Evolutionary conservation across 106 monocot species (phyloP), one percentile per base, ranked within the genome.

Genomic region (Apostasia shenzhenica): DNA sequence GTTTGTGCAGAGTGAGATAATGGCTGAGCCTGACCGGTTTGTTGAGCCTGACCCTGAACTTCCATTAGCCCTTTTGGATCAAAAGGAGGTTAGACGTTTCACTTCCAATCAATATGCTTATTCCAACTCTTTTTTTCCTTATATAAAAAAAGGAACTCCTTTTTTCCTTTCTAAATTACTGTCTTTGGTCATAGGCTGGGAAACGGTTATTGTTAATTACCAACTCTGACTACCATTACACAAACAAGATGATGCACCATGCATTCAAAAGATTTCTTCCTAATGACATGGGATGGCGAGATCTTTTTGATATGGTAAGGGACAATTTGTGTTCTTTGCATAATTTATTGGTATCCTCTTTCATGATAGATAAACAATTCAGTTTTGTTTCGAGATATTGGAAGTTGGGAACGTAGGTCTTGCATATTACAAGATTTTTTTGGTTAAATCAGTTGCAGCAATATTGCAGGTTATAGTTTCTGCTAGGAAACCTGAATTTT

Each of bases 201-300:
- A 95, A 91, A 66, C 57, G 64, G 45, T 72, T 95, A 71, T 67
- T 95, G 59, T 54, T 95, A 14, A 95, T 95, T 70, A 95, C 95
- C 26, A 95, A 95, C 63, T 95, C 95, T 53, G 95, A 95, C 69
- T 95, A 86, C 79, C 95, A 91, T 72, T 95, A 95, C 53, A 89
- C 95, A 56, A 95, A 92, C 68, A 92, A 91, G 79, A 95, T 95
- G 95, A 95, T 95, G 95, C 78, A 91, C 44, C 86, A 95, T 89
- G 86, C 95, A 3, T 91, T 95, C 76, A 81, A 95, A 76, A 81
- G 78, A 61, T 95, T 84, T 84, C 95, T 95, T 59, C 95, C 95
- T 54, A 95, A 92, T 81, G 89, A 91, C 68, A 82, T 95, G 88
- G 69, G 59, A 61, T 95, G 95, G 95, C 69, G 91, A 79, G 95